phyloP scores from a whole-genome alignment of 2,329 filamentous ascomycete genomes.

The Colletotrichum limetticola region DNA sequence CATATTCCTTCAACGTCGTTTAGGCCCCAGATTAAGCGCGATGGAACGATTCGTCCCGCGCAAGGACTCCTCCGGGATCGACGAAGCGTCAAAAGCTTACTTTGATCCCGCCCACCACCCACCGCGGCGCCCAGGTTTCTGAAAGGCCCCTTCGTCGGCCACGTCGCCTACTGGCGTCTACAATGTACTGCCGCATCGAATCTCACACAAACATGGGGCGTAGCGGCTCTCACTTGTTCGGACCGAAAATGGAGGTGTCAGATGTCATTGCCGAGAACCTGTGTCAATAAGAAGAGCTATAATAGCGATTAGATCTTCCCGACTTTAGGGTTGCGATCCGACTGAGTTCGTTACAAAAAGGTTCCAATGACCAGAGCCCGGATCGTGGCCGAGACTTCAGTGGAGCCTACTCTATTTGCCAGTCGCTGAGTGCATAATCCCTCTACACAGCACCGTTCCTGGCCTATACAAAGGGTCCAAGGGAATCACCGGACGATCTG shows the following conservation, averaged over 20 bases:
- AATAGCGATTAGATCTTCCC: too few species aligned
- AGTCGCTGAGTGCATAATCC: background rate
- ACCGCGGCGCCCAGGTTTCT: too few species aligned
- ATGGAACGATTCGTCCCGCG: background rate
- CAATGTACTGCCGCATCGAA: background rate
- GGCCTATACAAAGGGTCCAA: background rate
- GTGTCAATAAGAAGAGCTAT: too few species aligned
- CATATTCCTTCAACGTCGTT: too few species aligned
- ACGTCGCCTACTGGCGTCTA: background rate
- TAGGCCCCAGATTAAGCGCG: background rate
- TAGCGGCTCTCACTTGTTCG: background rate
- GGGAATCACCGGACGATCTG: background rate
- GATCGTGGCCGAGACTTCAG: too few species aligned
- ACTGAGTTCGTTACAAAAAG: too few species aligned
- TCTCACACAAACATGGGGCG: background rate
- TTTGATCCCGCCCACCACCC: too few species aligned
- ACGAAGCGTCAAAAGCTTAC: background rate
- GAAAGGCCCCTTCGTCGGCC: background rate
- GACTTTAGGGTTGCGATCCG: too few species aligned
- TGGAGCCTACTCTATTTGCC: background rate
- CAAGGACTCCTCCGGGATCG: background rate
- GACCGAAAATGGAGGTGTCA: background rate
- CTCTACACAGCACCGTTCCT: background rate
- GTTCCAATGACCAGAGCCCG: too few species aligned
- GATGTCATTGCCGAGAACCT: too few species aligned